phyloP scores from a whole-genome alignment of 345 rosid genomes.

The Rhodomyrtus tomentosa region DNA sequence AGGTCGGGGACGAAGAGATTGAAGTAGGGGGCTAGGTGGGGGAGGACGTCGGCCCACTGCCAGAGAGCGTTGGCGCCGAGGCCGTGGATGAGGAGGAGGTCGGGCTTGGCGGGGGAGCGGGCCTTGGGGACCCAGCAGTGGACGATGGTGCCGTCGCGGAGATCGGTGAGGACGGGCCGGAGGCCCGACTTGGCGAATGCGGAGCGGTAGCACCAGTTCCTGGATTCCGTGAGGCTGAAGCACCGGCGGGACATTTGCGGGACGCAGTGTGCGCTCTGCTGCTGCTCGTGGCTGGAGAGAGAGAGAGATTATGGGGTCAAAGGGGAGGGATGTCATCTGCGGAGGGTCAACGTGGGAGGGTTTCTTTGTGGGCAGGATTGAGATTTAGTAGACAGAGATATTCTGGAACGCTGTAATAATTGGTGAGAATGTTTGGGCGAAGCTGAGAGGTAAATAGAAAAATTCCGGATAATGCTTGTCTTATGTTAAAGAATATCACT shows the following conservation, averaged over 20 bases:
- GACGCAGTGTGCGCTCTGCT: not conserved
- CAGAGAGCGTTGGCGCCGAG: constrained; percentile 70
- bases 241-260: constrained; percentile 13
- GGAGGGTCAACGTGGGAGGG: not conserved
- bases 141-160: constrained; percentile 63
- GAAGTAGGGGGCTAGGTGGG: constrained; percentile 29
- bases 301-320: not conserved
- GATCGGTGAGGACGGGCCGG: constrained; percentile 47
- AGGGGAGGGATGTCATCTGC: not conserved
- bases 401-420: not conserved
- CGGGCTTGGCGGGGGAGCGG: constrained; percentile 24
- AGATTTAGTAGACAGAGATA: not conserved
- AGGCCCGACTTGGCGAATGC: constrained; percentile 45
- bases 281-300: not conserved
- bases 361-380: not conserved
- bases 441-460: not conserved
- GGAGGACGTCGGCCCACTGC: constrained; percentile 57
- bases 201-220: constrained; percentile 31
- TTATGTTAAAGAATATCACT: not conserved
- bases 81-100: constrained; percentile 78
- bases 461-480: not conserved
- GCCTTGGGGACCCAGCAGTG: constrained; percentile 72
- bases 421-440: not conserved
- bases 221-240: constrained; percentile 47
- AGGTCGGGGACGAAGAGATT: constrained; percentile 68